Evolutionary conservation across 208 protist species (phyloP).

Genomic region (Tritrichomonas foetus): DNA sequence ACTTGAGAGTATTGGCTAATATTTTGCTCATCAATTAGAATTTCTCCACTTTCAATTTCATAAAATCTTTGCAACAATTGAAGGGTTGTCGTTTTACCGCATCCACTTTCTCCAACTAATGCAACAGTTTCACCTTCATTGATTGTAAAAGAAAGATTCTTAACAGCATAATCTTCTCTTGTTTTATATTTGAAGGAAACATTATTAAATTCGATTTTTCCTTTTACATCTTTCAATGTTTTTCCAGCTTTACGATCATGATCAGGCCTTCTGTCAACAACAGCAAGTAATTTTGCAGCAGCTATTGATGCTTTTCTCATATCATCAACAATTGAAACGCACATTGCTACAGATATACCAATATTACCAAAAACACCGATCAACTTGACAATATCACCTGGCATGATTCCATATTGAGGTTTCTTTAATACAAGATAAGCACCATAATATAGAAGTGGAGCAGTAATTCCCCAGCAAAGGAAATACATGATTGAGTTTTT

Average conservation of each 20-base stretch:
- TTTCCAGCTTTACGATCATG: not conserved
- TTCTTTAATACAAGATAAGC: not conserved
- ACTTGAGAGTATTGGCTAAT: not conserved
- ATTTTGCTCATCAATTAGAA: not conserved
- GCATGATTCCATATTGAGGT: not conserved
- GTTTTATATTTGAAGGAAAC: not conserved
- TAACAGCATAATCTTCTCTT: not conserved
- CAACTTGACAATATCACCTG: not conserved
- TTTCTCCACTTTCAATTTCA: not conserved
- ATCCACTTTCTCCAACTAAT: constrained; percentile 13
- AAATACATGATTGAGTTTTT: not conserved
- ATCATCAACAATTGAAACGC: not conserved
- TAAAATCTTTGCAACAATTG: constrained; percentile 21
- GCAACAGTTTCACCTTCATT: constrained; percentile 5
- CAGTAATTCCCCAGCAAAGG: not conserved
- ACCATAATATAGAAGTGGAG: not conserved
- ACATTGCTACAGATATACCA: not conserved
- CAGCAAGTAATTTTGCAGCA: not conserved
- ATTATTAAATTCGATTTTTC: constrained; percentile 25
- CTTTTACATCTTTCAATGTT: not conserved
- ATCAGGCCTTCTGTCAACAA: not conserved
- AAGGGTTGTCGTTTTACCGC: constrained; percentile 25
- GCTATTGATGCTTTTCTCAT: not conserved
- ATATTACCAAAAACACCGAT: not conserved
- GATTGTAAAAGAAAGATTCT: not conserved